Base-by-base conservation (phyloP, 257 asterid species). In the Handroanthus guayacan region DNA sequence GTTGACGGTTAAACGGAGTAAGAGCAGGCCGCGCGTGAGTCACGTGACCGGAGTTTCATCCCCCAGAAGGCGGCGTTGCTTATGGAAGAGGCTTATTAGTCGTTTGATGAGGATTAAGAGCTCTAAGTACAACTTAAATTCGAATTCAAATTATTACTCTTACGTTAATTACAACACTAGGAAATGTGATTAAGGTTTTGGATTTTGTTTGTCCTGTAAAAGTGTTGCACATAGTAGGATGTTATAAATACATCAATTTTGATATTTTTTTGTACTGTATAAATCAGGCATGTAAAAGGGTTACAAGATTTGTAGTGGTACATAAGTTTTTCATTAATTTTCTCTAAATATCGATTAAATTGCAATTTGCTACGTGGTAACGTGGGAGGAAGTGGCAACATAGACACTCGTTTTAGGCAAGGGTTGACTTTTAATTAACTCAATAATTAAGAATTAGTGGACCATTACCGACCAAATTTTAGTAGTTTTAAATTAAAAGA, bases 91-190 rank as follows among this genome's bases (percentile, higher is more conserved):
- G 84, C 77, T 94, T 68, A 25, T 25, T 25, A 80, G 89, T 5
- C 47, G 77, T 83, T 69, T 85, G 52, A 74, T 90, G 84, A 89
- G 88, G 78, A 80, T 75, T 72, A 90, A 82, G 82, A 88, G 87
- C 63, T 82, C 92, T 55, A 90, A 83, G 60, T 65, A 82, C 63
- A 80, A 76, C 61, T 80, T 89, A 69, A 92, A 87, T 74, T 81
- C 89, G 20, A 91, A 94, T 85, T 76, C 79, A 54, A 95, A 95
- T 79, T 90, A 91, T 66, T 83, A 89, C 69, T 84, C 90, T 4
- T 77, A 78, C 64, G 81, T 81, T 80, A 78, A 74, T 77, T 81
- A 44, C 63, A 87, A 81, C 63, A 69, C 36, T 64, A 80, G 85
- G 67, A 87, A 84, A 77, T 58, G 67, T 78, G 76, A 66, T 66